phyloP scores from a whole-genome alignment of 208 protist genomes.

The Trypanosomatidae sp. region DNA sequence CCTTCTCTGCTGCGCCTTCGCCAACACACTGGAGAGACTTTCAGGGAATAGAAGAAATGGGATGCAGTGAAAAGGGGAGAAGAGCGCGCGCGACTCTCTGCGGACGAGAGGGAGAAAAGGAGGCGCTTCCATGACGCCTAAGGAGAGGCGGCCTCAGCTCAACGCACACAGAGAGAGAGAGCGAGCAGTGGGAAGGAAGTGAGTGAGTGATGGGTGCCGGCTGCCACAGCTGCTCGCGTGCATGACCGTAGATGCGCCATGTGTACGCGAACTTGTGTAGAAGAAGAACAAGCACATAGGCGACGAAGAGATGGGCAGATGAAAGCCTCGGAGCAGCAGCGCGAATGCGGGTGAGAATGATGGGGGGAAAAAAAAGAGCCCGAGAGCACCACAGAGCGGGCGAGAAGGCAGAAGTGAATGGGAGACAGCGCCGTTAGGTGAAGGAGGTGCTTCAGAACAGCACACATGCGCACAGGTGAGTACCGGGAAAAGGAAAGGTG shows the following conservation, averaged over 20 bases:
- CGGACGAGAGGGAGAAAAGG: background rate
- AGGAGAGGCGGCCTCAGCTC: background rate
- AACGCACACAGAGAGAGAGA: background rate
- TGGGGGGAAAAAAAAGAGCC: too few species aligned
- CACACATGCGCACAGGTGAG: background rate
- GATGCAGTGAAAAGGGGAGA: background rate
- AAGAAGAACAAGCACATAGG: too few species aligned
- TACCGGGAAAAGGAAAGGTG: constrained; percentile 9
- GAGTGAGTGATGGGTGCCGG: background rate
- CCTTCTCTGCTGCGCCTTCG: background rate
- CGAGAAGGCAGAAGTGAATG: too few species aligned
- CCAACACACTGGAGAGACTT: background rate
- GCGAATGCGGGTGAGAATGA: too few species aligned
- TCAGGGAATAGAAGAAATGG: background rate
- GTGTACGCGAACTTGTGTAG: too few species aligned
- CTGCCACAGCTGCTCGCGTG: background rate
- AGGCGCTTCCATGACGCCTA: background rate
- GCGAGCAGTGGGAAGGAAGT: too few species aligned
- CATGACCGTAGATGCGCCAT: background rate
- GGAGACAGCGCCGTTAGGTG: too few species aligned
- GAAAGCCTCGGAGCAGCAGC: too few species aligned
- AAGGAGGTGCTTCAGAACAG: background rate
- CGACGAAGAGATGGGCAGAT: too few species aligned
- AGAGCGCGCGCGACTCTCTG: too few species aligned
- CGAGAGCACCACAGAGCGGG: too few species aligned